phyloP scores from a whole-genome alignment of 2,329 filamentous ascomycete genomes.

The Ustulina deusta region DNA sequence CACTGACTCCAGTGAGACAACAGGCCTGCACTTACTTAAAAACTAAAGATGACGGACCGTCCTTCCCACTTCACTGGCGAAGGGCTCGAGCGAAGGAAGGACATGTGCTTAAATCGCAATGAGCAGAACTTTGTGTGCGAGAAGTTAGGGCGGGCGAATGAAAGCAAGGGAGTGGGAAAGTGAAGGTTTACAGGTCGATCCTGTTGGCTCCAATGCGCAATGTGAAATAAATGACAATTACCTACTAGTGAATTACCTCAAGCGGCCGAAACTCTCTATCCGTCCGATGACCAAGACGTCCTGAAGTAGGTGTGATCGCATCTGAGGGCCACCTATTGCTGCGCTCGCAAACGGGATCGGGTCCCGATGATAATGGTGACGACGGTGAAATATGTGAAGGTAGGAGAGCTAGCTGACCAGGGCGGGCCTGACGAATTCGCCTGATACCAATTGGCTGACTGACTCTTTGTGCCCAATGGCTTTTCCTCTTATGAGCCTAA shows the following conservation, averaged over 20 bases:
- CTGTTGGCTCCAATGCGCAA: conserved; percentile 2
- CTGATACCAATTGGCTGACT: conserved; percentile 6
- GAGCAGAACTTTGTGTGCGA: background rate
- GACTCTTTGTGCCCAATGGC: conserved; percentile 39
- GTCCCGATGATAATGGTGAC: conserved; percentile 7
- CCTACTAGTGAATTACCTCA: conserved; percentile 2
- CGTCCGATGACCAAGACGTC: background rate
- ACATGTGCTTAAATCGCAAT: conserved; percentile 9
- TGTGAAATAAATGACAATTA: conserved; percentile 18
- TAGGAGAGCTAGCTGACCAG: conserved; percentile 6
- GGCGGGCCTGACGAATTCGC: conserved; percentile 15
- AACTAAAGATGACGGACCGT: conserved; percentile 2
- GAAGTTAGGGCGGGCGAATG: background rate
- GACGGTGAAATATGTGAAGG: conserved; percentile 10
- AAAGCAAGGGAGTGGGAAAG: conserved; percentile 2
- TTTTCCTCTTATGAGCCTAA: conserved; percentile 36
- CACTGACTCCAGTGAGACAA: conserved; percentile 28
- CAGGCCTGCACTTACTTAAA: conserved; percentile 34
- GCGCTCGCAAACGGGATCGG: conserved; percentile 5
- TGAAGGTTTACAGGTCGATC: conserved; percentile 10
- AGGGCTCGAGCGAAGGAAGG: conserved; percentile 3
- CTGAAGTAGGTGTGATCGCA: background rate
- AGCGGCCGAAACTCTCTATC: conserved; percentile 6
- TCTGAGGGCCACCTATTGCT: background rate
- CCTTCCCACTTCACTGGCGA: conserved; percentile 4